phyloP scores from a whole-genome alignment of 2,329 filamentous ascomycete species.

The Sclerotinia subarctica region DNA sequence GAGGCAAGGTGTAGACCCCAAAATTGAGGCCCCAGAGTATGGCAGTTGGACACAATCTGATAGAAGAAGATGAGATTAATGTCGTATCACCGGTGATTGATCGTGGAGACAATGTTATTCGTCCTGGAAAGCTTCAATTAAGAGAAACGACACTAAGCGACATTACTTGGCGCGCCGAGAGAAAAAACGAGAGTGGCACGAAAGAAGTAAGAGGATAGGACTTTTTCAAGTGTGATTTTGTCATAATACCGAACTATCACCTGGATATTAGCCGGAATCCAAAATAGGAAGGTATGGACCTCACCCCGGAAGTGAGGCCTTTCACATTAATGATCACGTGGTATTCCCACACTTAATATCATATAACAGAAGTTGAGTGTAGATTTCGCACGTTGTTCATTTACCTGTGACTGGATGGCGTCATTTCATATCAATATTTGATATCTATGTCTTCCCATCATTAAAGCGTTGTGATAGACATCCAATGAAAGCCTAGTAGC shows the following conservation, averaged over 20 bases:
- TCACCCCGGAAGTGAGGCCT: background rate
- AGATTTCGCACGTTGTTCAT: background rate
- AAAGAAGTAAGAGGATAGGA: background rate
- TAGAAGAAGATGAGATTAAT: background rate
- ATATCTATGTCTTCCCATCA: no score
- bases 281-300: background rate
- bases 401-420: background rate
- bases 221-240: background rate
- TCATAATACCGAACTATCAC: background rate
- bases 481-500: no score
- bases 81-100: constrained; percentile 5
- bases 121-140: background rate
- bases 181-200: background rate
- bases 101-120: background rate
- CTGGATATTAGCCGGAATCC: background rate
- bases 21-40: background rate
- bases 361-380: background rate
- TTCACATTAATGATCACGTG: constrained; percentile 8
- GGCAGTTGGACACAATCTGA: background rate
- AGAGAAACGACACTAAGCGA: background rate
- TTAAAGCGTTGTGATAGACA: no score
- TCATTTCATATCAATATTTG: background rate
- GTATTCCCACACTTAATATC: background rate
- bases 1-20: background rate
- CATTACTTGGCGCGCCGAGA: background rate